phyloP scores from a whole-genome alignment of 352 stramenopile genomes.

The Globisporangium yorkense region DNA sequence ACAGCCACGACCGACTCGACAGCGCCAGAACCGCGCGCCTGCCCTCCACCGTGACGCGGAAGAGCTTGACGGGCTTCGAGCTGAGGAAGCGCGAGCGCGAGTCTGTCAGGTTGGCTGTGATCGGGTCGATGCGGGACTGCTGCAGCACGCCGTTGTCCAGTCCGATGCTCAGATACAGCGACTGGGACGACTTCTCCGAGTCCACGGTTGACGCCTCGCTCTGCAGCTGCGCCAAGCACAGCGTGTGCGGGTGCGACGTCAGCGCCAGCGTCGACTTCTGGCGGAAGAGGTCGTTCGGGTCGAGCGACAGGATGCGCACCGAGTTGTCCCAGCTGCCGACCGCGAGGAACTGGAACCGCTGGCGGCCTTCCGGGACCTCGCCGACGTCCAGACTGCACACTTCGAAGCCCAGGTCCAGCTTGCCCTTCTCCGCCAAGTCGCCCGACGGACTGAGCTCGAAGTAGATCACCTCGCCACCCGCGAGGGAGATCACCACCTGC shows the following conservation, averaged over 20 bases:
- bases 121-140: conserved; percentile 85
- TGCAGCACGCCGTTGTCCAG: conserved; percentile 96
- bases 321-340: conserved; percentile 92
- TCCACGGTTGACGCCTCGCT: conserved; percentile 60
- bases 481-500: conserved; percentile 96
- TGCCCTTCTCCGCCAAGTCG: conserved; percentile 92
- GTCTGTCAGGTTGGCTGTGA: conserved; percentile 80
- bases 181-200: conserved; percentile 47
- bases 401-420: conserved; percentile 94
- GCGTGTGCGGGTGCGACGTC: conserved; percentile 77
- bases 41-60: conserved; percentile 88
- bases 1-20: conserved; percentile 95
- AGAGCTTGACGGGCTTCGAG: conserved; percentile 93
- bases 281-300: conserved; percentile 87
- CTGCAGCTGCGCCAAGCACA: conserved; percentile 77
- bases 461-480: conserved; percentile 96
- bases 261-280: conserved; percentile 81
- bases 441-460: conserved; percentile 95
- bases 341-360: conserved; percentile 95
- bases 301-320: conserved; percentile 93
- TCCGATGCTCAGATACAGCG: conserved; percentile 81
- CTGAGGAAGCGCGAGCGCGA: conserved; percentile 94
- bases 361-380: conserved; percentile 90
- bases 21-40: conserved; percentile 92
- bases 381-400: conserved; percentile 97